Base-by-base conservation (phyloP, 2,329 filamentous ascomycete genomes). In the Ophiostoma australiae region DNA sequence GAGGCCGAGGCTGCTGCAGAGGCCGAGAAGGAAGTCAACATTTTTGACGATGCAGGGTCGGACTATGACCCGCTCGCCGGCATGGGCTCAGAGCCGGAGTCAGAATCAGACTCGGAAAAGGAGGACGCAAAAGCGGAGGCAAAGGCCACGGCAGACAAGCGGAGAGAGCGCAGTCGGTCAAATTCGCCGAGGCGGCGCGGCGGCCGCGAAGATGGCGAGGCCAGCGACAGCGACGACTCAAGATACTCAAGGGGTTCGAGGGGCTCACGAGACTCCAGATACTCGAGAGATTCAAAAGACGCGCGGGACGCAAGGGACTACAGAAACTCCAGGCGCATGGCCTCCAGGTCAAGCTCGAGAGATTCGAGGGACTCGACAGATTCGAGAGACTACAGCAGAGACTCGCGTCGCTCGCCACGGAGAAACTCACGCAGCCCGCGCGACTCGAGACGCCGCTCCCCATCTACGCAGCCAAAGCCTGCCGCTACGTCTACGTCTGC, bases 41-140 rank as follows among this genome's bases (percentile, higher is more conserved):
- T 91, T 8, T 91, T 91, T 74, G 88, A 87, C 55, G 87, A 86
- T 70, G 87, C 82, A 0, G 89, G 85, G 3, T 87, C 88, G 71
- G 89, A 91, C 75, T 91, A 91, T 76, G 84, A 91, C 76, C 89
- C 89, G 1, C 78, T 91, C 61, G 89, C 87, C 2, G 89, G 83
- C 6, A 79, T 91, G 74, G 83, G 79, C 79, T 76, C 80, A 23
- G 69, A 55, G 23, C 80, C 81, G 0, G 80, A 82, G 52, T 80
- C 81, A 3, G 79, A 80, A 1, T 41, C 76, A 74, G 72, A 78
- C 3, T 73, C 74, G 35, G 13, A 70, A 13, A 71, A 73, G 35
- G 52, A 68, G 15, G 65, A 48, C 6, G 3, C 37, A 67, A 70
- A 76, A 35, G 74, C 76, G 39, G 69, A 72, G 70, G 52, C 44